Percentiles rank a stretch among this genome's conserved stretches.
Conservation (phyloP, 2,329 filamentous ascomycete genomes). For the Nemania diffusa region DNA sequence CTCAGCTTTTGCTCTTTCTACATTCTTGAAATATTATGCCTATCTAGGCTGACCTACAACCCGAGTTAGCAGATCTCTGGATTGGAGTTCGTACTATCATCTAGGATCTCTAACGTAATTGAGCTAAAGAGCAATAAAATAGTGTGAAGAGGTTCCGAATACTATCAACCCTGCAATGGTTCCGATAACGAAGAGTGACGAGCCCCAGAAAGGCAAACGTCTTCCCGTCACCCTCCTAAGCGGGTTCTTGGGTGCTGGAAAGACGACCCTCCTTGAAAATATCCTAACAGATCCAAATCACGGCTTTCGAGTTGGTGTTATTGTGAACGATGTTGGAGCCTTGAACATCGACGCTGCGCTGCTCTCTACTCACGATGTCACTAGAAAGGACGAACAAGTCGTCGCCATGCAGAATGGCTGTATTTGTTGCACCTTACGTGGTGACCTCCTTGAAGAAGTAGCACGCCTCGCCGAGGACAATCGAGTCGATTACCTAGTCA, state of each 20-base stretch:
- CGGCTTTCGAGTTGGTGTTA: slow-evolving; percentile 74
- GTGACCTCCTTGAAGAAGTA: slow-evolving; percentile 76
- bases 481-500: slow-evolving; percentile 66
- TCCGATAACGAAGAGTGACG: background rate
- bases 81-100: too few relatives aligned
- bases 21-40: background rate
- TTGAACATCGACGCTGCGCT: slow-evolving; percentile 74
- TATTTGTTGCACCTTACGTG: slow-evolving; percentile 79
- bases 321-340: slow-evolving; percentile 77
- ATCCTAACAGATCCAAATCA: slow-evolving; percentile 72
- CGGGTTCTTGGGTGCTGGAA: slow-evolving; percentile 73
- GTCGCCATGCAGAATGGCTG: slow-evolving; percentile 78
- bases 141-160: background rate
- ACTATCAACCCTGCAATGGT: slow-evolving; percentile 16
- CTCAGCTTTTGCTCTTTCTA: background rate
- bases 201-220: slow-evolving; percentile 28
- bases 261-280: slow-evolving; percentile 76
- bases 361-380: slow-evolving; percentile 66
- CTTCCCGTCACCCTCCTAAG: slow-evolving; percentile 70
- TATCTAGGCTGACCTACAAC: too few relatives aligned
- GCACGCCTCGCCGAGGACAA: slow-evolving; percentile 70
- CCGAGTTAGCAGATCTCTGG: too few relatives aligned
- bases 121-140: background rate
- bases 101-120: background rate
- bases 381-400: slow-evolving; percentile 68